Percentiles rank a stretch among this genome's conserved stretches.
Conservation (phyloP, 1,139 yeast species). For the Candida dubliniensis region DNA sequence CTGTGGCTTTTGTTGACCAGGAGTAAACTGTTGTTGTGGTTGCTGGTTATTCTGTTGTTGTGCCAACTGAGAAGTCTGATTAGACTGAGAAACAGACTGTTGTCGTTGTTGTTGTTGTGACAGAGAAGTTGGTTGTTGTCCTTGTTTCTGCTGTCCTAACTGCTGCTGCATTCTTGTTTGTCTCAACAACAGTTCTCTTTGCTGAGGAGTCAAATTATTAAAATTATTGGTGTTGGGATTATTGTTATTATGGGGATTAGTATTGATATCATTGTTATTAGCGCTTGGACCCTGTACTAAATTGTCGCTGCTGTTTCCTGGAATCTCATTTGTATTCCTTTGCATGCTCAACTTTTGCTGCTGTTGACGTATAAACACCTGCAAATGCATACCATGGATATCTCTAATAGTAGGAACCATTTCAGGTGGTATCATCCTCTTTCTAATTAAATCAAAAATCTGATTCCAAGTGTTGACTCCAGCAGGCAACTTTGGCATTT, state of each 20-base stretch:
- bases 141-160: slow-evolving; percentile 14
- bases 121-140: slow-evolving; percentile 19
- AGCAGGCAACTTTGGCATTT: slow-evolving; percentile 80
- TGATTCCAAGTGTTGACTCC: slow-evolving; percentile 83
- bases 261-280: not conserved
- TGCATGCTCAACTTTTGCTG: slow-evolving; percentile 24
- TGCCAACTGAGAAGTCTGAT: slow-evolving; percentile 2
- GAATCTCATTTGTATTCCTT: slow-evolving; percentile 10
- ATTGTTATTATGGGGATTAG: slow-evolving; percentile 6
- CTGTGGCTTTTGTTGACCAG: slow-evolving; percentile 27
- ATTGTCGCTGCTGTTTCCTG: slow-evolving; percentile 8
- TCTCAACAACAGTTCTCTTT: slow-evolving; percentile 35
- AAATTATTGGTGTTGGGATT: slow-evolving; percentile 10
- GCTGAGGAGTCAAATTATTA: slow-evolving; percentile 35
- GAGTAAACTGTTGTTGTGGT: slow-evolving; percentile 12
- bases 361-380: slow-evolving; percentile 36
- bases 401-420: slow-evolving; percentile 58
- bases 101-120: slow-evolving; percentile 15
- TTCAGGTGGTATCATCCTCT: slow-evolving; percentile 55
- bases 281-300: slow-evolving; percentile 10
- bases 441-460: slow-evolving; percentile 66
- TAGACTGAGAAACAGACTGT: slow-evolving; percentile 5
- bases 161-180: slow-evolving; percentile 21
- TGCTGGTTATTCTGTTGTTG: slow-evolving; percentile 8
- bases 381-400: slow-evolving; percentile 58